Conservation (phyloP, 1,139 yeast genomes). For the Yamadazyma triangularis region DNA sequence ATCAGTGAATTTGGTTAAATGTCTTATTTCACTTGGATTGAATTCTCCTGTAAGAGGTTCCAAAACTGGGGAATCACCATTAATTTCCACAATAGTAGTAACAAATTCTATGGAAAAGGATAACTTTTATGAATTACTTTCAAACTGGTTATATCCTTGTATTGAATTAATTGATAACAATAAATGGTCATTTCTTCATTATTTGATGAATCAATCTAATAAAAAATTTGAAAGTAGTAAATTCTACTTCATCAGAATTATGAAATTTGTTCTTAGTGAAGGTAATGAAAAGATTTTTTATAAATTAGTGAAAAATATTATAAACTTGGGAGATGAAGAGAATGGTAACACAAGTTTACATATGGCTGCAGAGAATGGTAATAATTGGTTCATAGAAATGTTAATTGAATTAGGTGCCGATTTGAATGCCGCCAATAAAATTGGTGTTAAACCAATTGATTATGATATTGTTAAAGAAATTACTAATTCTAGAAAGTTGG, state of each 20-base stretch:
- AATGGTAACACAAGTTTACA: conserved; percentile 89
- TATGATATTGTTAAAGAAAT: conserved; percentile 59
- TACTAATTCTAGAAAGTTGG: conserved; percentile 12
- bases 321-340: conserved; percentile 67
- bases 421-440: conserved; percentile 68
- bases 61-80: conserved; percentile 36
- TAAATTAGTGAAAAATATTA: conserved; percentile 60
- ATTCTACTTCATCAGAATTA: conserved; percentile 69
- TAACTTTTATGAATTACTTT: conserved; percentile 30
- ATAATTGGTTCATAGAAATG: conserved; percentile 74
- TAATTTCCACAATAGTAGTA: conserved; percentile 37
- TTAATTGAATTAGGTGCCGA: conserved; percentile 86
- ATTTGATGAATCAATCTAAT: conserved; percentile 24
- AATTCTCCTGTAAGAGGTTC: conserved; percentile 43
- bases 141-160: conserved; percentile 34
- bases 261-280: conserved; percentile 70
- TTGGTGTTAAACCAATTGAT: conserved; percentile 82
- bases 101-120: conserved; percentile 47
- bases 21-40: conserved; percentile 32
- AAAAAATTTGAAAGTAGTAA: conserved; percentile 37
- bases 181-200: conserved; percentile 35
- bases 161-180: conserved; percentile 34
- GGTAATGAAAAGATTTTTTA: conserved; percentile 46
- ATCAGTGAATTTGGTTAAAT: conserved; percentile 31
- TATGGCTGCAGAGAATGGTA: conserved; percentile 86